Base-by-base conservation (phyloP, 345 rosid genomes). In the Gossypium bickii region DNA sequence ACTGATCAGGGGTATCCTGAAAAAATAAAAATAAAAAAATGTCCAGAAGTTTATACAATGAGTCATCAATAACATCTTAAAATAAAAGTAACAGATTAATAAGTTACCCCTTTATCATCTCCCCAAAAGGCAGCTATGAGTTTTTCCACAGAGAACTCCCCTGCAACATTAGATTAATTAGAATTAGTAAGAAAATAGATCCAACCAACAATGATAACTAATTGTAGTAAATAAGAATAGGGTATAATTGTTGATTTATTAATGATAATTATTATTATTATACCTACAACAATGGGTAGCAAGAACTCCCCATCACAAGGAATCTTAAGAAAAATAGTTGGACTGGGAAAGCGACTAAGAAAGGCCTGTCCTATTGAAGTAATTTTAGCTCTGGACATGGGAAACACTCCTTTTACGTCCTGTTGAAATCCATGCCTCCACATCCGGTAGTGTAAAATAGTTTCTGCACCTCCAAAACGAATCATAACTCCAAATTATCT, bases 241-340 rank as follows among this genome's bases (percentile, higher is more conserved):
- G 65, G 53, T 34, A 56, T 51, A 66, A 20, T 57, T 49, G 15
- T 63, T 63, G 15, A 43, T 41, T 43, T 41, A 13, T n/a, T 9
- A 6, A 34, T 34, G 41, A 34, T 34, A 34, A 34, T 34, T 4
- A 34, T 34, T 29, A 29, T 29, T 34, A 34, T 34, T 41, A 41
- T 64, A 84, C 89, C 97, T 83, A 87, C 94, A 38, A 85, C 77
- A 81, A 94, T 79, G 6, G 97, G 98, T 48, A 94, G 85, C 82
- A 90, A 77, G 80, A 84, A 94, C 77, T 92, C 97, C 20, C 92
- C 96, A 76, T 90, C 89, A 82, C 96, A 94, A 74, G 90, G 85
- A 80, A 94, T 83, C 82, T 90, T 92, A 69, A 92, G 96, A 81
- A 94, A 94, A 77, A 94, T 89, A 5, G 97, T 88, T 9, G 98